Conservation (phyloP, 1,139 yeast genomes). For the Kurtzmaniella quercitrusa region DNA sequence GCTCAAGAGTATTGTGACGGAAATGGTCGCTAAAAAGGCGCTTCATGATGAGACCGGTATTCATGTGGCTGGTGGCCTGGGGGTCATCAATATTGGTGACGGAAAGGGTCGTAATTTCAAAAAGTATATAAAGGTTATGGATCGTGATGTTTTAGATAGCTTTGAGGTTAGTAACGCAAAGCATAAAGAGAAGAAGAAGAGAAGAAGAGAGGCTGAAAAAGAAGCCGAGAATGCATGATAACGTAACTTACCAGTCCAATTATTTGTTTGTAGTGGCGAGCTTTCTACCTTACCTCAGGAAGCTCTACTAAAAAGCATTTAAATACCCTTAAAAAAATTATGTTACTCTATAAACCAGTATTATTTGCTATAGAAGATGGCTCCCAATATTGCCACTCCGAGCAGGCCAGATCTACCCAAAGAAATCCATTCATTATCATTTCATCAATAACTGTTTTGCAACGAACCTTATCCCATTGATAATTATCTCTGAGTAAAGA, state of each 20-base stretch:
- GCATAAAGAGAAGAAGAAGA: slow-evolving; percentile 46
- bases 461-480: slow-evolving; percentile 64
- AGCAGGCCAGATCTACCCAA: slow-evolving; percentile 72
- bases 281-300: too few relatives aligned
- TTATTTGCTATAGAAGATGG: slow-evolving; percentile 36
- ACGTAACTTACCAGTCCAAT: too few relatives aligned
- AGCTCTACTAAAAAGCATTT: too few relatives aligned
- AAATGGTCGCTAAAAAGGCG: slow-evolving; percentile 20
- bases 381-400: slow-evolving; percentile 63
- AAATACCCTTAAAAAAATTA: too few relatives aligned
- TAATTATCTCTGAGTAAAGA: slow-evolving; percentile 65
- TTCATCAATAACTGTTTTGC: slow-evolving; percentile 64
- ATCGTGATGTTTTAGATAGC: slow-evolving; percentile 58
- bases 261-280: too few relatives aligned
- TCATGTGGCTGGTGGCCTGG: slow-evolving; percentile 17
- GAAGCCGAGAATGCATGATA: background rate
- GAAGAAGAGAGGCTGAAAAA: slow-evolving; percentile 9
- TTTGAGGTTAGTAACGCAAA: slow-evolving; percentile 66
- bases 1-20: slow-evolving; percentile 30
- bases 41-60: slow-evolving; percentile 1
- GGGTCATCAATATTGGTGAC: slow-evolving; percentile 59
- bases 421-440: slow-evolving; percentile 77
- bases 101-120: slow-evolving; percentile 61
- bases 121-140: slow-evolving; percentile 53
- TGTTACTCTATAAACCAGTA: background rate